Base-by-base conservation (phyloP, 108 stramenopile species). In the Discostella pseudostelligera region DNA sequence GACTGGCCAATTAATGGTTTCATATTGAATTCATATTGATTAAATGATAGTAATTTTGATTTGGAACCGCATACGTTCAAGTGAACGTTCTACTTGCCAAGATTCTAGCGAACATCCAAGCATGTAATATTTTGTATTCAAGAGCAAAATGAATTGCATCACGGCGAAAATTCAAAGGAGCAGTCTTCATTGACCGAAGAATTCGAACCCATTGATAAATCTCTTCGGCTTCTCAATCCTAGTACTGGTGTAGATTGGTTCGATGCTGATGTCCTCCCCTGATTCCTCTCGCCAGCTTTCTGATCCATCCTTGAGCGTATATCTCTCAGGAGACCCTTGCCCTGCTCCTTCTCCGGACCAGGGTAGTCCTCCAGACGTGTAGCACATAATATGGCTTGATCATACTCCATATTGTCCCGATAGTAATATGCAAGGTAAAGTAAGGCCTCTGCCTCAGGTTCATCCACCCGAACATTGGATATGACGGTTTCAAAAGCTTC, bases 331-430 rank as follows among this genome's bases (percentile, higher is more conserved):
- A 97, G 58, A 4, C 89, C 87, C 70, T 95, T 90, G 35, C 95
- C 97, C 65, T 95, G 85, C 59, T 96, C 94, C 56, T 93, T 95
- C 73, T 97, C 97, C 21, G 96, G 92, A 14, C 97, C 97, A 8
- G 93, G 83, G 78, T 92, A 97, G 57, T 96, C 95, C 39, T 96
- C 80, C 59, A 98, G 79, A 42, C 94, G 76, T 42, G 82, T 82
- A 66, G 89, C 90, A 32, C 87, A 84, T 28, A 87, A 40, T 20
- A 89, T 86, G 1, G 97, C 94, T 35, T 74, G 82, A 48, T 88
- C 85, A 47, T 81, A 88, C 62, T 95, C 88, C 11, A 80, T 74
- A 47, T 83, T 82, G 39, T 89, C 72, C 21, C 87, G 86, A 72
- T 94, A 83, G 57, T 92, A 88, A 43, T 88, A 74, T 5, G 94